phyloP scores from a whole-genome alignment of 2,329 filamentous ascomycete species.

The Beauveria sp. region DNA sequence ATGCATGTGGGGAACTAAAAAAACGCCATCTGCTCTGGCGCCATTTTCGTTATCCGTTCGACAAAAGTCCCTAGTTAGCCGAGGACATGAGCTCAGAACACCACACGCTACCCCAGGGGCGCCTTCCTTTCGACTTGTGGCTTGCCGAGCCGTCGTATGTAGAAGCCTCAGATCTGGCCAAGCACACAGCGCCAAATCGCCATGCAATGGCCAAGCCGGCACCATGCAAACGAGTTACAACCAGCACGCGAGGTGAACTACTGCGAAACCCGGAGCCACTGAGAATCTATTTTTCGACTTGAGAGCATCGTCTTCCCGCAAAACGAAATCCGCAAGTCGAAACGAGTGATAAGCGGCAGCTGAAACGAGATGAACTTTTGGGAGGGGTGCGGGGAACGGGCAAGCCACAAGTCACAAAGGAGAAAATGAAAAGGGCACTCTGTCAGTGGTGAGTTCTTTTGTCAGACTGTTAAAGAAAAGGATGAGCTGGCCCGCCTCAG shows the following conservation, averaged over 20 bases:
- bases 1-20: not conserved
- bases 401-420: not conserved
- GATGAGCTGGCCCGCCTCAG: not conserved
- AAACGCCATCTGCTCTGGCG: not conserved
- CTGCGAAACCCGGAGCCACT: not conserved
- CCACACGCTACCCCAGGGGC: not conserved
- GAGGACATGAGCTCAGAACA: not conserved
- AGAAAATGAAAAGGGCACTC: not conserved
- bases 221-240: not conserved
- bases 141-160: not conserved
- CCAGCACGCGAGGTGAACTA: not conserved
- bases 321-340: not conserved
- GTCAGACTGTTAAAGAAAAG: not conserved
- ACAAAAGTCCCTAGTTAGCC: slow-evolving; percentile 4
- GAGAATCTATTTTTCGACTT: too few species aligned
- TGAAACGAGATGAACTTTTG: not conserved
- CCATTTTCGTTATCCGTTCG: not conserved
- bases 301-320: not conserved
- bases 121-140: not conserved
- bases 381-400: not conserved
- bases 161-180: slow-evolving; percentile 6
- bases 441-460: not conserved
- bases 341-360: not conserved
- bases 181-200: slow-evolving; percentile 5
- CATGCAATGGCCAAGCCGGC: slow-evolving; percentile 10